A percentile compares a stretch with the other conserved stretches of the same genome.
phyloP scores from a whole-genome alignment of 2,329 filamentous ascomycete species.

The Coleophoma crateriformis region DNA sequence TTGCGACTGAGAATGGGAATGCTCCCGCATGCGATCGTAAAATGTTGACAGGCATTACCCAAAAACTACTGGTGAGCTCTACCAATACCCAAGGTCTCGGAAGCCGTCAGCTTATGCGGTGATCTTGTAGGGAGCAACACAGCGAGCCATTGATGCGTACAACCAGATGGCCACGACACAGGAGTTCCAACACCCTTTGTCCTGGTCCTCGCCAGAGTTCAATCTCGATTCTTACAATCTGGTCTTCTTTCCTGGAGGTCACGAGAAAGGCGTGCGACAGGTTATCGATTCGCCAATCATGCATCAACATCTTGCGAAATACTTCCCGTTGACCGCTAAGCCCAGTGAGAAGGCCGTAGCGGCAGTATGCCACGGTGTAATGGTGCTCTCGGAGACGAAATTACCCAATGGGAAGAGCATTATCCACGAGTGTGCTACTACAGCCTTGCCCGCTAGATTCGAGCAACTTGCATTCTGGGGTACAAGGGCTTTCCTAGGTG shows the following conservation, averaged over 20 bases:
- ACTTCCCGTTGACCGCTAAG: conserved; percentile 41
- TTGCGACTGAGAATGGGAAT: conserved; percentile 45
- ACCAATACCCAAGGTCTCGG: too few species aligned
- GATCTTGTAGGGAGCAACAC: conserved; percentile 39
- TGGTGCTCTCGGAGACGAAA: conserved; percentile 40
- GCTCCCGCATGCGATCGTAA: conserved; percentile 41
- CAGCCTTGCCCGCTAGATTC: conserved; percentile 41
- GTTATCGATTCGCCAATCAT: conserved; percentile 42
- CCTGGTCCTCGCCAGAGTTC: conserved; percentile 40
- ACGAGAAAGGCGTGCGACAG: conserved; percentile 45
- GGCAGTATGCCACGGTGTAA: conserved; percentile 48
- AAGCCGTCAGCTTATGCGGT: conserved; percentile 34
- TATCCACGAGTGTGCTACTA: conserved; percentile 40
- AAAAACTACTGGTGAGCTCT: conserved; percentile 32
- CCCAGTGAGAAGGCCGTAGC: conserved; percentile 37
- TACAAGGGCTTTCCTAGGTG: conserved; percentile 42
- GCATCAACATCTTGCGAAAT: conserved; percentile 37
- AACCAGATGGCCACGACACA: conserved; percentile 35
- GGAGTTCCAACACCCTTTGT: conserved; percentile 35
- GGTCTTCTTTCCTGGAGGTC: conserved; percentile 45
- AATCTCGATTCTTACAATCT: conserved; percentile 39
- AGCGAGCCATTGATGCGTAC: conserved; percentile 35
- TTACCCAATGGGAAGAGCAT: conserved; percentile 37
- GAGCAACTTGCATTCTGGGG: conserved; percentile 43
- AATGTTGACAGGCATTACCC: conserved; percentile 43